Evolutionary conservation across 208 protist genomes (phyloP), one percentile per base, ranked within the genome.

Genomic region (Trypanosoma theileri): DNA sequence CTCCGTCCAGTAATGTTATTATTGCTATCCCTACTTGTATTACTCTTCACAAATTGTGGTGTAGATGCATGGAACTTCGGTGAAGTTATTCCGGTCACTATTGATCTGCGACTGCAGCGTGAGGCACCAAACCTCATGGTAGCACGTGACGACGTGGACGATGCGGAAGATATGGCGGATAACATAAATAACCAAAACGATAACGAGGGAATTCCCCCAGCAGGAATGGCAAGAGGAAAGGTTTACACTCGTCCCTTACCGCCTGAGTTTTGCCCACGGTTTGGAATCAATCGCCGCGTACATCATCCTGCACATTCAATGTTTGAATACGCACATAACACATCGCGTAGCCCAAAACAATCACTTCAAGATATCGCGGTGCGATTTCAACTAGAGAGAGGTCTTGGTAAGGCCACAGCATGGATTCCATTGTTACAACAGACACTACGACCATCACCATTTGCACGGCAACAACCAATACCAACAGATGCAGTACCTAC

Each of bases 371-470:
- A 75, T 21, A 46, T 83, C 1, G 89, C 89, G 6, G 26, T 94
- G 19, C 83, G 86, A 26, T 71, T 94, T 51, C 79, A 77, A 48
- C 58, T 91, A 4, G 84, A 83, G 16, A 75, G 77, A 13, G 84
- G 82, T 13, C 64, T 88, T 11, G 66, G 74, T 17, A 88, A 87
- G 69, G 75, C 90, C 50, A 91, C 86, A 17, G 83, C 84, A 41
- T 94, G 89, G 89, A 51, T 92, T 31, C 86, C 89, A 17, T 24
- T 94, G 1, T 68, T 82, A 31, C 48, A 57, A 51, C 16, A 13
- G 1, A 63, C 28, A 24, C 10, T 50, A 35, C 35, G 40, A 6
- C 1, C 14, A 7, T 3, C 24, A 16, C 14, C 22, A 24, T 46
- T 40, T 19, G 19, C n/a, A 66, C 59, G 40, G n/a, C 0, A 40